Evolutionary conservation across 768 basidiomycete species (phyloP).

Genomic region (Serendipita vermifera): DNA sequence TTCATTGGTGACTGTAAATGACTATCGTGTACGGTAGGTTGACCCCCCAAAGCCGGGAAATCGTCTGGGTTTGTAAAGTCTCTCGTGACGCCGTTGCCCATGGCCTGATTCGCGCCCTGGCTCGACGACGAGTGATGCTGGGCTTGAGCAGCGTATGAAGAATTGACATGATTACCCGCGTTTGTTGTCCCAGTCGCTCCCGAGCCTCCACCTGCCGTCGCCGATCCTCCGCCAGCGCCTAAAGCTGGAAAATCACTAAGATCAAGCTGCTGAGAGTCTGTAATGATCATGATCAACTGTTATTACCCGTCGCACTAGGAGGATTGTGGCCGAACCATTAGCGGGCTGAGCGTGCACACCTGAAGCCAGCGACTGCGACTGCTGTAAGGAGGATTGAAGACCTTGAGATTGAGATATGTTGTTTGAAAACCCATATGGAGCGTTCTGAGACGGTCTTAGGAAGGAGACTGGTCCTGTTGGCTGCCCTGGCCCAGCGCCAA

Average conservation of each 20-base stretch:
- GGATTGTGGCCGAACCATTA: not conserved
- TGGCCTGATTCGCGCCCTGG: constrained; percentile 10
- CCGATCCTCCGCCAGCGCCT: constrained; percentile 41
- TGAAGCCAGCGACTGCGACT: not conserved
- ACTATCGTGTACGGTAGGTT: constrained; percentile 27
- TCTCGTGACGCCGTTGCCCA: constrained; percentile 8
- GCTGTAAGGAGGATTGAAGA: not conserved
- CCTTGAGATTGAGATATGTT: not conserved
- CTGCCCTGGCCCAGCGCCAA: constrained; percentile 4
- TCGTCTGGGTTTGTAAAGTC: constrained; percentile 47
- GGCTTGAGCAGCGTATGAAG: constrained; percentile 13
- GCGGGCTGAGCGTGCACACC: constrained; percentile 2
- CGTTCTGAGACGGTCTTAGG: not conserved
- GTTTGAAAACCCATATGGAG: constrained; percentile 6
- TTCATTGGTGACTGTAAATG: constrained; percentile 57
- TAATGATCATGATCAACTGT: not conserved
- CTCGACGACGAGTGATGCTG: not conserved
- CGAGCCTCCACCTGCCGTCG: constrained; percentile 19
- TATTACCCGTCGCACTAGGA: too few relatives aligned
- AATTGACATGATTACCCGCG: constrained; percentile 8
- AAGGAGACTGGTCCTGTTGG: constrained; percentile 5
- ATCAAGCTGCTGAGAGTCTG: constrained; percentile 34
- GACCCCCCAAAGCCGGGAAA: constrained; percentile 75
- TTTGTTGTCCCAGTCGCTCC: not conserved
- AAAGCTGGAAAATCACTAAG: constrained; percentile 83